Base-by-base conservation (phyloP, 2,329 filamentous ascomycete genomes). In the Colletotrichum falcatum region DNA sequence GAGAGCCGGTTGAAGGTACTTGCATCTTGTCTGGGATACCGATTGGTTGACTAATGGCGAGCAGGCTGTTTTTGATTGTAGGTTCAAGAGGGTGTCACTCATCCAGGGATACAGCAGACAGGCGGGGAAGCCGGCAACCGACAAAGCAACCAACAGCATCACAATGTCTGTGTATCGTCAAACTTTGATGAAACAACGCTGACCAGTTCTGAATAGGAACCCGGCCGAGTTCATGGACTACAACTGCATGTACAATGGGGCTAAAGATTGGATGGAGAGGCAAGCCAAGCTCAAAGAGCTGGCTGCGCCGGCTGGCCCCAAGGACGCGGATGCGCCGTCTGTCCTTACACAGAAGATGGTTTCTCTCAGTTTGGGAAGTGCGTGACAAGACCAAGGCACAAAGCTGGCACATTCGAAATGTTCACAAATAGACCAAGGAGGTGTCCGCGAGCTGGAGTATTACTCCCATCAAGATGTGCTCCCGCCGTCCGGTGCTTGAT, bases 101-200 rank as follows among this genome's bases (percentile, higher is more conserved):
- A 82, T 84, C 12, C 83, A 84, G 67, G 71, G 73, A 9, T 83
- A 83, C 56, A 84, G 81, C 69, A 79, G 83, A n/a, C 79, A 84
- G 55, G 77, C 80, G 2, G 82, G 81, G 5, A 79, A 75, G 61
- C 80, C 82, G 3, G 81, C 78, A 0, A 81, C 80, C 0, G 80
- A 79, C 8, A 73, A 65, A 20, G 20, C 26, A 7, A 65, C 42
- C 35, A 68, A 46, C 14, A 68, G 33, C 12, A 65, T 68, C 30
- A 65, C 61, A 18, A 68, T 68, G 66, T 60, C 6, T 37, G 61
- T 37, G 8, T 0, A 18, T 14, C 1, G 14, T 14, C 6, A 6
- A 37, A 18, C 0, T 75, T 30, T 76, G 74, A 0, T 76, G 74
- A 30, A 4, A 44, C 23, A 7, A 16, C 30, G 26, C 56, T 46